Evolutionary conservation across 2,329 filamentous ascomycete genomes (phyloP).

Genomic region (Aspergillus ibericus): DNA sequence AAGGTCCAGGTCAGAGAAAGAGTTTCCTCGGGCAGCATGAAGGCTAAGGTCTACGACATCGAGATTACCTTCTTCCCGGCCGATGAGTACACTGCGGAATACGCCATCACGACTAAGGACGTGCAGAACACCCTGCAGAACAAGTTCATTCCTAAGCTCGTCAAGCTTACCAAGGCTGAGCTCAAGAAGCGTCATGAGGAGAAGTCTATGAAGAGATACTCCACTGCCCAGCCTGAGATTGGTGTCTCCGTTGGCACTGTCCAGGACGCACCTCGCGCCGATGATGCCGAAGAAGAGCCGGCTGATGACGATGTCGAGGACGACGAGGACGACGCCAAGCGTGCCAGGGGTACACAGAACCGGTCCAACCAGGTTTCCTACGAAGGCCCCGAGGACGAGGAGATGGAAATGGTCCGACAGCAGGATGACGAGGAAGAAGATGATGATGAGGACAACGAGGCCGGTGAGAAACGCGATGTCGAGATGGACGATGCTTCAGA

Average conservation of each 20-base stretch:
- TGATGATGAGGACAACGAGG: constrained; percentile 50
- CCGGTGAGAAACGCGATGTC: constrained; percentile 33
- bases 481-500: constrained; percentile 34
- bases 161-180: constrained; percentile 70
- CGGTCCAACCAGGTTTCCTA: constrained; percentile 82
- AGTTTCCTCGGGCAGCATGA: constrained; percentile 67
- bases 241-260: constrained; percentile 61
- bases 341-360: constrained; percentile 65
- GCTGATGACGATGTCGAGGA: constrained; percentile 71
- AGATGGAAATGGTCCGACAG: constrained; percentile 72
- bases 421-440: constrained; percentile 61
- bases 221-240: constrained; percentile 74
- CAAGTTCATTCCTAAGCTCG: constrained; percentile 72
- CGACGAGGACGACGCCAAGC: constrained; percentile 70
- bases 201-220: constrained; percentile 55
- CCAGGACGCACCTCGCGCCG: constrained; percentile 51
- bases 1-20: constrained; percentile 77
- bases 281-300: constrained; percentile 57
- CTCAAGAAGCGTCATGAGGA: constrained; percentile 73
- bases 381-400: constrained; percentile 88
- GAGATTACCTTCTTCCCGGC: constrained; percentile 80
- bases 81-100: constrained; percentile 79
- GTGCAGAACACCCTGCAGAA: constrained; percentile 78
- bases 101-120: constrained; percentile 76
- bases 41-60: constrained; percentile 84